Percentiles rank a stretch among this genome's conserved stretches.
phyloP scores from a whole-genome alignment of 169 alveolate genomes.

The Cryptosporidium felis region DNA sequence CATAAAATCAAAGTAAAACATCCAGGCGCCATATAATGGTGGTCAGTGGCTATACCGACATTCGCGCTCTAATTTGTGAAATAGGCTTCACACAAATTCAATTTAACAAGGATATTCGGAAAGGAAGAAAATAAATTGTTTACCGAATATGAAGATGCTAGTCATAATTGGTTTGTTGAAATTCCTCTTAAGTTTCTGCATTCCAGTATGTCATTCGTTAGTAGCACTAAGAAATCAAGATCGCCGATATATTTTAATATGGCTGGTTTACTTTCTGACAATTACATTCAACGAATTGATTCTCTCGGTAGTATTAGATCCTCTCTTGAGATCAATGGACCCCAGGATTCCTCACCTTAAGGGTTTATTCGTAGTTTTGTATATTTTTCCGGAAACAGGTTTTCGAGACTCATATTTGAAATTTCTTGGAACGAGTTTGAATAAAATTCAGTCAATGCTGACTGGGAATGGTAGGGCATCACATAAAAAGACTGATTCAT shows the following conservation, averaged over 20 bases:
- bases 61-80: too few relatives aligned
- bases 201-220: constrained; percentile 32
- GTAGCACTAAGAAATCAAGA: constrained; percentile 9
- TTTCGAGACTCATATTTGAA: constrained; percentile 43
- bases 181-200: constrained; percentile 2
- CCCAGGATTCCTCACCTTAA: neutral
- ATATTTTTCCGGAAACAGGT: constrained; percentile 32
- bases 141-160: too few relatives aligned
- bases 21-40: too few relatives aligned
- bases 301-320: constrained; percentile 9
- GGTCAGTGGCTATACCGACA: too few relatives aligned
- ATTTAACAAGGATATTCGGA: too few relatives aligned
- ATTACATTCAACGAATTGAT: neutral
- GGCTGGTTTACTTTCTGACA: constrained; percentile 27
- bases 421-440: neutral
- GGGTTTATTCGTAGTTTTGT: neutral
- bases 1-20: too few relatives aligned
- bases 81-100: too few relatives aligned
- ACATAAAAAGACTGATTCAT: neutral
- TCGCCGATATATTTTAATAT: constrained; percentile 4
- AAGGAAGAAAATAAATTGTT: too few relatives aligned
- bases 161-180: neutral
- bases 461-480: too few relatives aligned
- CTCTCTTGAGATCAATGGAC: neutral
- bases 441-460: neutral